Conservation (phyloP, 495 filamentous ascomycete genomes). For the Delitschia confertaspora region DNA sequence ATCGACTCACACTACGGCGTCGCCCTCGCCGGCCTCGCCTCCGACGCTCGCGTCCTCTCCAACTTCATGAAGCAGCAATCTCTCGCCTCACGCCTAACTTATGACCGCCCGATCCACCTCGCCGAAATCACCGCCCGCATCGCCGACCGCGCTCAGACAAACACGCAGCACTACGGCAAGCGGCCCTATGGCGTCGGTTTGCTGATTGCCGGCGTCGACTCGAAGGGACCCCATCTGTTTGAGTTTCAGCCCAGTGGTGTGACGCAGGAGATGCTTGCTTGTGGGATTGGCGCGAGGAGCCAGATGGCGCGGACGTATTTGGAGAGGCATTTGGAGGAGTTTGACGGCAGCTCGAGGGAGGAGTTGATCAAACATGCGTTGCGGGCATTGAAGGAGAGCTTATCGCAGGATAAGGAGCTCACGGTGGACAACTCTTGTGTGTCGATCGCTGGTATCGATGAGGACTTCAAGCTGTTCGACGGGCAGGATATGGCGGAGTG, state of each 20-base stretch:
- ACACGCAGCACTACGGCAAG: conserved; percentile 96
- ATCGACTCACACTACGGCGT: conserved; percentile 94
- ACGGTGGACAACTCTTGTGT: conserved; percentile 93
- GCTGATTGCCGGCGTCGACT: conserved; percentile 87
- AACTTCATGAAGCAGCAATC: conserved; percentile 99
- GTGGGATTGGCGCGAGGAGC: conserved; percentile 87
- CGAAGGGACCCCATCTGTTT: conserved; percentile 86
- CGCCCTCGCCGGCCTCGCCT: conserved; percentile 92
- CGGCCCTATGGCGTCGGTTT: conserved; percentile 94
- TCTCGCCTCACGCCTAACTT: conserved; percentile 87
- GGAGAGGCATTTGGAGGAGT: conserved; percentile 79
- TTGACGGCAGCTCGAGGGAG: conserved; percentile 61
- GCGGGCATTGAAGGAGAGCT: conserved; percentile 84
- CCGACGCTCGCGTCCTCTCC: conserved; percentile 96
- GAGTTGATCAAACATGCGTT: conserved; percentile 86
- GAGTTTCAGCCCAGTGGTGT: conserved; percentile 96
- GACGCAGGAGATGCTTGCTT: conserved; percentile 93
- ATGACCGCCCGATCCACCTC: conserved; percentile 84
- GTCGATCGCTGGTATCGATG: conserved; percentile 49
- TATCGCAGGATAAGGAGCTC: conserved; percentile 94
- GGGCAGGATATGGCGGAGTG: conserved; percentile 66
- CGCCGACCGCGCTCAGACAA: conserved; percentile 90
- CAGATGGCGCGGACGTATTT: conserved; percentile 97
- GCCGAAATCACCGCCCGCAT: conserved; percentile 81
- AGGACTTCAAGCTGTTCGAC: conserved; percentile 86